Base-by-base conservation (phyloP, 2,329 filamentous ascomycete genomes). In the Pyrenochaeta sp. region DNA sequence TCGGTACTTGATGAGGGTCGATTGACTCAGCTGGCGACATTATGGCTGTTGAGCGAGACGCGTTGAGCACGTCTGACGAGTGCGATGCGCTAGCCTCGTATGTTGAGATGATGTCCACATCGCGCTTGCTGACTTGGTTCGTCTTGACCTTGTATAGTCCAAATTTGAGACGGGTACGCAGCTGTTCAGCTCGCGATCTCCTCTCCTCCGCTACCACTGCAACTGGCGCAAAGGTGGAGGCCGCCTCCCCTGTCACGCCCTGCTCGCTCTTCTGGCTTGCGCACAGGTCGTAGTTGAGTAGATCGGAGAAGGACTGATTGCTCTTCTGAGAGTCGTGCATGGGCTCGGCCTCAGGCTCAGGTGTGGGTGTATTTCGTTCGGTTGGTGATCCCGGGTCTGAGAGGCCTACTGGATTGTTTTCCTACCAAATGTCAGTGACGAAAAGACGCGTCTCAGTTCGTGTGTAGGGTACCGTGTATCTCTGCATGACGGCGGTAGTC, bases 101-200 rank as follows among this genome's bases (percentile, higher is more conserved):
- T 13, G 63, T 66, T 5, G 73, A 72, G 10, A 78, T 72, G 40
- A 92, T 85, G 78, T 54, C 87, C 82, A 59, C 91, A 83, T 68
- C 62, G 1, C 90, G 88, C 28, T 91, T 82, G 56, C 85, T 80
- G 52, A 87, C 84, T 76, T 93, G 91, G 58, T 90, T 88, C 1
- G 90, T 93, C 56, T 84, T 85, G 64, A 93, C 82, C 77, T 93
- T 93, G 81, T 92, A 93, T 70, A 85, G 85, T 13, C 90, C 91
- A 22, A 92, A 84, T 28, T 85, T 83, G 15, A 93, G 85, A n/a
- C 90, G 85, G 9, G 91, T 83, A 50, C 85, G 85, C 44, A 93
- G 81, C 48, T 87, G 85, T 70, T 90, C 85, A 22, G 88, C 88
- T 77, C 86, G 85, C 84, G 90, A 74, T 46, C 51, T 65, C 37